Evolutionary conservation across 257 asterid species (phyloP).

Genomic region (Capsicum pubescens): DNA sequence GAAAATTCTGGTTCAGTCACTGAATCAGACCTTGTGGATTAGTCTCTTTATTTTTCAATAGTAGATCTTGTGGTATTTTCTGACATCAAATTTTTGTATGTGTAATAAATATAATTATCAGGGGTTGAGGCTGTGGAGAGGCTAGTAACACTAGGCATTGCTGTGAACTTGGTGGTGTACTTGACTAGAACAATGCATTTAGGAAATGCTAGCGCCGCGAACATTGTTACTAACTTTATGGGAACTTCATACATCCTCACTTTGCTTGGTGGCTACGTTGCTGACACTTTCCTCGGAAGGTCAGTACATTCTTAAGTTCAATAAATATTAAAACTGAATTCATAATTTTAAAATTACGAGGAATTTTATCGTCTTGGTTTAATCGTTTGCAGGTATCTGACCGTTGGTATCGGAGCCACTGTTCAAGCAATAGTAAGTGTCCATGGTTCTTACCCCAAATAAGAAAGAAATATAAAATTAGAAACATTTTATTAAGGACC

Average conservation of each 20-base stretch:
- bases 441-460: not conserved
- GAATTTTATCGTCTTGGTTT: not conserved
- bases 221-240: constrained; percentile 77
- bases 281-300: constrained; percentile 88
- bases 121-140: constrained; percentile 79
- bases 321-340: too few species aligned
- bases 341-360: too few species aligned
- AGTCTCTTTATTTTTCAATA: not conserved
- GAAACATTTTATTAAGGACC: not conserved
- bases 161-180: constrained; percentile 80
- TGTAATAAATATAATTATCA: constrained; percentile 20
- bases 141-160: constrained; percentile 85
- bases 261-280: constrained; percentile 79
- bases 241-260: constrained; percentile 87
- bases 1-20: too few species aligned
- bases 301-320: not conserved
- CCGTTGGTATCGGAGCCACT: constrained; percentile 71
- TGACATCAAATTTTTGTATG: not conserved
- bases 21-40: too few species aligned
- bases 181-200: constrained; percentile 84
- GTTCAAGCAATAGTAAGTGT: constrained; percentile 73
- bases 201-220: constrained; percentile 80
- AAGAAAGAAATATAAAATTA: not conserved
- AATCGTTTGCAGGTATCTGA: constrained; percentile 58
- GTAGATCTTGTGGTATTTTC: not conserved